phyloP scores from a whole-genome alignment of 345 rosid species.

The Sonneratia caseolaris region DNA sequence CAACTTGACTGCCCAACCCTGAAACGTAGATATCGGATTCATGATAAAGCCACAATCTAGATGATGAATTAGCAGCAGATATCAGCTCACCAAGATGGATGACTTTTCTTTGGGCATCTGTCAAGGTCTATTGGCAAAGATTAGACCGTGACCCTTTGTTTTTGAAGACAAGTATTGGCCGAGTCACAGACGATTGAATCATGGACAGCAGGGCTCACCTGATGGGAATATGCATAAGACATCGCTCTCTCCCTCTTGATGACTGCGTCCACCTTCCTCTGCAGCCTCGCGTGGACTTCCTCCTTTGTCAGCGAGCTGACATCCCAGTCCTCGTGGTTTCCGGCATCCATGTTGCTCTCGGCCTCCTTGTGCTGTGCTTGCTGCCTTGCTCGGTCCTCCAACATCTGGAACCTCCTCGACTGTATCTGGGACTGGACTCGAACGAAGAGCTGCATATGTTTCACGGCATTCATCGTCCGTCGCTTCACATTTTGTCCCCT shows the following conservation, averaged over 20 bases:
- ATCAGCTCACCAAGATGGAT: too few relatives aligned
- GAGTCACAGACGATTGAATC: too few relatives aligned
- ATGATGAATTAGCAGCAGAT: too few relatives aligned
- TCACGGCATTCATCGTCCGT: conserved; percentile 81
- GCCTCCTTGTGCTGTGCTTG: conserved; percentile 50
- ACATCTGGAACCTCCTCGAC: conserved; percentile 83
- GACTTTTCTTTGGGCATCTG: too few relatives aligned
- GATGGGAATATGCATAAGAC: conserved; percentile 84
- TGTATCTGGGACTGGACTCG: conserved; percentile 95
- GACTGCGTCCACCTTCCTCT: conserved; percentile 67
- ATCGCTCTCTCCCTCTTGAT: conserved; percentile 83
- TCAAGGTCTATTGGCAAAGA: too few relatives aligned
- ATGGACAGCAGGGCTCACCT: conserved; percentile 32
- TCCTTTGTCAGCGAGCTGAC: conserved; percentile 70
- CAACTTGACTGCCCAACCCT: not conserved
- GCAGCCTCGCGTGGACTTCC: conserved; percentile 63
- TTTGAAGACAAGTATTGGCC: too few relatives aligned
- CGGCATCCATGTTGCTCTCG: conserved; percentile 48
- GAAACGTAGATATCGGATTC: not conserved
- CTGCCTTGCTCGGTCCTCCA: conserved; percentile 62
- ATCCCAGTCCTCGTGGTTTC: conserved; percentile 64
- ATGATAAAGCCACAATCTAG: too few relatives aligned
- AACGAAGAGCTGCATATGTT: conserved; percentile 84
- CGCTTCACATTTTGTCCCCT: conserved; percentile 86
- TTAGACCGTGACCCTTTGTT: too few relatives aligned